Conservation (phyloP, 75 land plant genomes). For the Pinus taeda region DNA sequence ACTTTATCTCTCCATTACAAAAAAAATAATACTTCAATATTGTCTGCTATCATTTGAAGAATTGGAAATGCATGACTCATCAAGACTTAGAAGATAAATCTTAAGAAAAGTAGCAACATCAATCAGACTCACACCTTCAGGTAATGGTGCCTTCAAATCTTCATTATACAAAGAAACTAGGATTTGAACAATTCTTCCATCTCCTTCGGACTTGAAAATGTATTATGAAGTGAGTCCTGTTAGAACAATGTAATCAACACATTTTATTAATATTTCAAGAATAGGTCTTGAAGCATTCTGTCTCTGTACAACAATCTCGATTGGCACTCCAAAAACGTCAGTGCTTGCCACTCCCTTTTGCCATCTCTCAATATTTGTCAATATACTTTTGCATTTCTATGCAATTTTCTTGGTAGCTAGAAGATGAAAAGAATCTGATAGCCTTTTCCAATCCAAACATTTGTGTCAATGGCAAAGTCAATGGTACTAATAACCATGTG, state of each 20-base stretch:
- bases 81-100: constrained; percentile 67
- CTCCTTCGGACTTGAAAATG: constrained; percentile 63
- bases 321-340: constrained; percentile 86
- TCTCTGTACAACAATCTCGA: constrained; percentile 67
- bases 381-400: too few species aligned
- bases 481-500: too few species aligned
- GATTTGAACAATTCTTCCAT: constrained; percentile 46
- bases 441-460: too few species aligned
- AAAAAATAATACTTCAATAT: too few species aligned
- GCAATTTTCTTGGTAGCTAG: too few species aligned
- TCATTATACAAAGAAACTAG: constrained; percentile 55
- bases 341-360: too few species aligned
- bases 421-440: too few species aligned
- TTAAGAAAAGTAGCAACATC: constrained; percentile 76
- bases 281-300: constrained; percentile 49
- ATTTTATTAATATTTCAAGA: constrained; percentile 61
- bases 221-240: constrained; percentile 63
- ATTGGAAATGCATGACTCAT: too few species aligned
- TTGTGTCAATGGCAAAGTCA: too few species aligned
- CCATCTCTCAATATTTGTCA: too few species aligned
- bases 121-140: constrained; percentile 65
- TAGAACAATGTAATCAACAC: constrained; percentile 72
- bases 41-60: too few species aligned
- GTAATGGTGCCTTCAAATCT: constrained; percentile 69
- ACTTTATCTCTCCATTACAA: too few species aligned